Conservation (phyloP, 257 asterid species). For the Plectranthus barbatus region DNA sequence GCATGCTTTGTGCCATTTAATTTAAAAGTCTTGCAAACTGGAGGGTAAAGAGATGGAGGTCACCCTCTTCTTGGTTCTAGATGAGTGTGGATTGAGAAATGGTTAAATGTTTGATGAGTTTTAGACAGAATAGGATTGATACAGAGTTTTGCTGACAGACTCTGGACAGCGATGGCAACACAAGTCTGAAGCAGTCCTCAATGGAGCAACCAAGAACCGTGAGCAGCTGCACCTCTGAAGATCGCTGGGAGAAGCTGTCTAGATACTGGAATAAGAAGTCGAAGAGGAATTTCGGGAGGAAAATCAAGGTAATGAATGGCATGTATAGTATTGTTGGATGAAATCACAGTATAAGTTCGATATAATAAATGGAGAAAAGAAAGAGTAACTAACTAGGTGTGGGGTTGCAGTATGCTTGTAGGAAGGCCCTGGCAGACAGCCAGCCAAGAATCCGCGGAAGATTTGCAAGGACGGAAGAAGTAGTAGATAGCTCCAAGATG, state of each 20-base stretch:
- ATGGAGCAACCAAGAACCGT: slow-evolving; percentile 28
- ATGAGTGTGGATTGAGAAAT: slow-evolving; percentile 35
- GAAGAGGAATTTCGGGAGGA: slow-evolving; percentile 78
- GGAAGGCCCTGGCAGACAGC: slow-evolving; percentile 92
- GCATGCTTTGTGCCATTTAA: not conserved
- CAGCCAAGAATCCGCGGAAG: slow-evolving; percentile 93
- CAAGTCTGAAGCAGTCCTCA: slow-evolving; percentile 34
- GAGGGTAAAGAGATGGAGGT: no score
- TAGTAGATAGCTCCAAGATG: slow-evolving; percentile 34
- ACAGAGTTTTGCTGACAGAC: slow-evolving; percentile 66
- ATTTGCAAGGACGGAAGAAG: slow-evolving; percentile 70
- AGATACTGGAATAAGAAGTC: slow-evolving; percentile 80
- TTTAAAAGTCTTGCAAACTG: not conserved
- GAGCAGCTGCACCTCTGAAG: slow-evolving; percentile 41
- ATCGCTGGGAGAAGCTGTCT: slow-evolving; percentile 72
- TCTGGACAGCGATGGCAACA: slow-evolving; percentile 42
- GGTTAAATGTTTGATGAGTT: slow-evolving; percentile 32
- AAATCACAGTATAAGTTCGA: no score
- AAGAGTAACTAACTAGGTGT: not conserved
- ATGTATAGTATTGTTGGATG: no score
- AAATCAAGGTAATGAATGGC: slow-evolving; percentile 97
- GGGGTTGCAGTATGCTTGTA: slow-evolving; percentile 70
- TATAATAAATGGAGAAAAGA: not conserved
- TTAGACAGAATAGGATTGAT: slow-evolving; percentile 54
- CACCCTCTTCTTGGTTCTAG: slow-evolving; percentile 17